A percentile compares a stretch with the other conserved stretches of the same genome.
Conservation (phyloP, 371 early-diverging fungal genomes). For the Zychaea mexicana region DNA sequence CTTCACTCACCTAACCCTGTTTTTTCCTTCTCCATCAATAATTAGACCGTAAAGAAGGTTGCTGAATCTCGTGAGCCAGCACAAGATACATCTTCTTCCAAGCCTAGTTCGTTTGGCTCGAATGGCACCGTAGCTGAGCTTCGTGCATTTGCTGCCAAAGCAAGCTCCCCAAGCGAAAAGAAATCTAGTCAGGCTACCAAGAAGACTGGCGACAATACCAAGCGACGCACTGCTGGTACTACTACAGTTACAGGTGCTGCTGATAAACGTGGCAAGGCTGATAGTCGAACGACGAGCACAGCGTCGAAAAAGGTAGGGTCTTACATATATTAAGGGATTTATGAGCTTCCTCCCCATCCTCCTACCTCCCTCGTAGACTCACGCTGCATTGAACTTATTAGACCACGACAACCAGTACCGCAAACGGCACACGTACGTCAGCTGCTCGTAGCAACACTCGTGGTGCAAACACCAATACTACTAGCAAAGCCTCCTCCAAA, state of each 20-base stretch:
- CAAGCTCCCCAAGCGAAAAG: constrained; percentile 15
- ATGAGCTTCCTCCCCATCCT: too few species aligned
- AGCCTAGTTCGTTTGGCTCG: constrained; percentile 8
- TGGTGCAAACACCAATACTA: not conserved
- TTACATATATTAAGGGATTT: too few species aligned
- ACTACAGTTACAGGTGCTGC: not conserved
- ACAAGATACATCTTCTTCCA: constrained; percentile 1
- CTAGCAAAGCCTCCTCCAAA: constrained; percentile 4
- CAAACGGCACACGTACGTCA: not conserved
- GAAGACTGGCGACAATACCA: constrained; percentile 4
- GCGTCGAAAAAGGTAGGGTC: not conserved
- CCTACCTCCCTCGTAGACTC: too few species aligned
- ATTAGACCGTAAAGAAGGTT: constrained; percentile 30
- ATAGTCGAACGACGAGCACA: not conserved
- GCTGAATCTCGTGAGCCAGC: constrained; percentile 9
- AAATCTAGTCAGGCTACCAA: constrained; percentile 5
- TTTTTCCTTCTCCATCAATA: not conserved
- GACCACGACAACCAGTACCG: not conserved
- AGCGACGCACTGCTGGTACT: constrained; percentile 3
- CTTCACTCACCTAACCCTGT: too few species aligned
- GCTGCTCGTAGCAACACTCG: not conserved
- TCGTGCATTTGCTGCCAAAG: constrained; percentile 34
- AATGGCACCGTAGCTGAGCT: constrained; percentile 28
- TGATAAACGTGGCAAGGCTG: constrained; percentile 1
- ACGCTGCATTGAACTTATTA: not conserved